Percentiles rank a stretch among this genome's conserved stretches.
Conservation (phyloP, 345 rosid genomes). For the Bruguiera sexangula region DNA sequence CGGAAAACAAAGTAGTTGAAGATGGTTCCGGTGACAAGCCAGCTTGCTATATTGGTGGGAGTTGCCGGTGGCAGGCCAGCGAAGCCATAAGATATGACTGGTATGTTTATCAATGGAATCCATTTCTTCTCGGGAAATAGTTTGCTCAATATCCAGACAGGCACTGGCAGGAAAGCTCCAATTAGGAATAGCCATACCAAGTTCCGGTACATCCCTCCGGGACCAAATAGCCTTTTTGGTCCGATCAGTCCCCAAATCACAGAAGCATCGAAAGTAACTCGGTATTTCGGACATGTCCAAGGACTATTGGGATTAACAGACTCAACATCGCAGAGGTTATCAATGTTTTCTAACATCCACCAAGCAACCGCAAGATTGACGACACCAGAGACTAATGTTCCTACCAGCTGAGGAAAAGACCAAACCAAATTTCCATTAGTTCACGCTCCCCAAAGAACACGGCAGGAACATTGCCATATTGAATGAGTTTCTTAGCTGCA, state of each 20-base stretch:
- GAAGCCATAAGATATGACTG: constrained; percentile 90
- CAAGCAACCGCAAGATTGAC: constrained; percentile 95
- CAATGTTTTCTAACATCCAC: constrained; percentile 97
- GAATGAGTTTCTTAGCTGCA: constrained; percentile 3
- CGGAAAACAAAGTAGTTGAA: constrained; percentile 92
- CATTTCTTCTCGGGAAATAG: constrained; percentile 88
- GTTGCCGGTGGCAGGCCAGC: constrained; percentile 99
- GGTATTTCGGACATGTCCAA: constrained; percentile 98
- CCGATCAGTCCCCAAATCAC: constrained; percentile 98
- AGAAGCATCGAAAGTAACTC: constrained; percentile 93
- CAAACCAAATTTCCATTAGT: not conserved
- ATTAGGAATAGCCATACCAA: constrained; percentile 91
- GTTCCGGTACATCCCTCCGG: constrained; percentile 90
- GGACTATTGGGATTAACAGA: constrained; percentile 77
- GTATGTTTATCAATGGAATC: constrained; percentile 92
- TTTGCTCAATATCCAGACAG: constrained; percentile 81
- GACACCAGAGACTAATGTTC: constrained; percentile 70
- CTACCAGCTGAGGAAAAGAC: constrained; percentile 51
- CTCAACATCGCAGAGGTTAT: constrained; percentile 76
- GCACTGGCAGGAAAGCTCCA: constrained; percentile 91
- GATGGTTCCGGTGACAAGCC: constrained; percentile 85
- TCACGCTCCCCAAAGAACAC: not conserved
- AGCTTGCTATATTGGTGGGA: constrained; percentile 96
- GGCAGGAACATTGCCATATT: not conserved
- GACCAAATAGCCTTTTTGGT: constrained; percentile 78